Base-by-base conservation (phyloP, 305 asterid species). In the Ajuga reptans region DNA sequence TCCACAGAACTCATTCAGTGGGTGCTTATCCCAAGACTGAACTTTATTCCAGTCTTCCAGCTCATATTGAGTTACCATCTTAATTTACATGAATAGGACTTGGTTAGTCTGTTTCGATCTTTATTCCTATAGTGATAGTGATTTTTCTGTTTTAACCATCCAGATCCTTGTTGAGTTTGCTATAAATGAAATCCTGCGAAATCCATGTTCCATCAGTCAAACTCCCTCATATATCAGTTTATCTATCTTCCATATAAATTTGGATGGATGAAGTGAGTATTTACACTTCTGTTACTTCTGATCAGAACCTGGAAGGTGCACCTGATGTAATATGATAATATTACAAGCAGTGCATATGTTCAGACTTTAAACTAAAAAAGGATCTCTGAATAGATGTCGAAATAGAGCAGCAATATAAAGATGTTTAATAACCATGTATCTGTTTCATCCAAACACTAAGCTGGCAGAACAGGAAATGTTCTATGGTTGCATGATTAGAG, bases 131-230 rank as follows among this genome's bases (percentile, higher is more conserved):
- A 21, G 2, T 21, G 27, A 21, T n/a, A n/a, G n/a, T n/a, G n/a
- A n/a, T n/a, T 43, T 47, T 49, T 21, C 9, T 50, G 62, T 47
- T 49, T 64, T 59, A 21, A 56, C 42, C 62, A 49, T 53, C 82
- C 41, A 41, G 64, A 64, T 42, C 71, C 24, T 45, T 43, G 41
- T 59, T 63, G 51, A 57, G 45, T 47, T 56, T 63, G 33, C 56
- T 42, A 42, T 34, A 27, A 29, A 43, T 68, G 53, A 37, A 47
- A 58, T 34, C 60, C 15, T 17, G 58, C 60, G 56, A 55, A 64
- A 24, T 47, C 33, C 61, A 68, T 27, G 51, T 68, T 73, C 55
- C 46, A 54, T 53, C 12, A n/a, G 6, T 31, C 14, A 9, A 11
- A 5, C 71, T 70, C 52, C 75, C 29, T 64, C 69, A 42, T 64